Evolutionary conservation across 495 filamentous ascomycete genomes (phyloP), one percentile per base, ranked within the genome.

Genomic region (Amniculicola lignicola): DNA sequence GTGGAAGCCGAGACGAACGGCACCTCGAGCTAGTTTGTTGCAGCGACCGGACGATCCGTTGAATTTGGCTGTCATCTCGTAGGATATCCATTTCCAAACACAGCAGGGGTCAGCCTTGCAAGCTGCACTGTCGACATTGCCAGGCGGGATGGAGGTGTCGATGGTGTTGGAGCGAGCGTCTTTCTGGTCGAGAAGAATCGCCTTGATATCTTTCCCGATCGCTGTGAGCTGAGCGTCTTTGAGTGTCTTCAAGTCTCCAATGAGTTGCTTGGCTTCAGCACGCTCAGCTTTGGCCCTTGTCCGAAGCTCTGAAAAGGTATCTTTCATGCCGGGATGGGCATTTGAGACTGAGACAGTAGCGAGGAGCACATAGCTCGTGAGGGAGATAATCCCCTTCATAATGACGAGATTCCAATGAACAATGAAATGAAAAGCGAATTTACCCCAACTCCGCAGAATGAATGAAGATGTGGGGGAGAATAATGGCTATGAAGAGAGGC

Each of bases 1-100:
- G 46, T 69, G 66, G 55, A 69, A 69, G 12, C 61, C 66, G 7
- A 67, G 52, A 1, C 66, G 57, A 12, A 69, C 65, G 1, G 66
- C 64, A 3, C 29, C 51, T 0, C 66, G 42, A 1, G 66, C 66
- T 18, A 59, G 45, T 15, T 59, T 54, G 6, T 49, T 67, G 57
- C 66, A 69, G 2, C 63, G 59, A 6, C 63, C 63, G 18, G 59
- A 62, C 0, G 59, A 53, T 29, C 57, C 66, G 31, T 52, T 53
- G 45, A 69, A 66, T 22, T 51, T 56, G 2, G 51, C 57, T 1
- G 56, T 61, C 61, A 64, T 64, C 21, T 64, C 61, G 45, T 56
- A 52, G 6, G 61, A 62, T 9, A 64, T 61, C 54, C 54, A 64
- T 51, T 61, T 60, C 61, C 61, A 64, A 9, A 64, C 51, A 29